A percentile compares a stretch with the other conserved stretches of the same genome.
Evolutionary conservation across 2,329 filamentous ascomycete genomes (phyloP).

Genomic region (Trichoderma citrinoviride): DNA sequence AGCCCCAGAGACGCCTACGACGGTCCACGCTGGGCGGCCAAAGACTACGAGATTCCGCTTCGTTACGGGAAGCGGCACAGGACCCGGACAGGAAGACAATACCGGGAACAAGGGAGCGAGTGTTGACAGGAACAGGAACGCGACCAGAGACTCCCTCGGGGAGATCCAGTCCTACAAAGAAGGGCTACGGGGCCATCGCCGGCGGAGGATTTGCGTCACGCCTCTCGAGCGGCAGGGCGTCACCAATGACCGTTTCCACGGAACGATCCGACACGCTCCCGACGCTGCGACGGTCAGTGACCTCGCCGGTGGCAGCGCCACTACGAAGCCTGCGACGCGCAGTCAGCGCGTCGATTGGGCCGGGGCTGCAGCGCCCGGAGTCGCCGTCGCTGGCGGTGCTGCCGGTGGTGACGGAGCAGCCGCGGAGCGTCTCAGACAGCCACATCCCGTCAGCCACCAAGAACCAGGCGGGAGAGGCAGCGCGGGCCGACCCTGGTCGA

Average conservation of each 20-base stretch:
- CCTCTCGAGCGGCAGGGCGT: conserved; percentile 4
- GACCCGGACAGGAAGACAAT: conserved; percentile 44
- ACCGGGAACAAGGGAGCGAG: conserved; percentile 22
- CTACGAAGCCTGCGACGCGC: conserved; percentile 1
- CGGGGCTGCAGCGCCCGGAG: conserved; percentile 10
- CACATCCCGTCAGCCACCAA: conserved; percentile 15
- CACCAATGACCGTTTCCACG: conserved; percentile 11
- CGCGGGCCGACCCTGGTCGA: conserved; percentile 27
- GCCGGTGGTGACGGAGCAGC: background rate
- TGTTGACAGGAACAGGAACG: conserved; percentile 25
- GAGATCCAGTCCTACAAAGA: conserved; percentile 25
- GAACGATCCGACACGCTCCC: conserved; percentile 19
- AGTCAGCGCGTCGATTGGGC: conserved; percentile 10
- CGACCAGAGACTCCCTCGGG: conserved; percentile 19
- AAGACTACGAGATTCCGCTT: conserved; percentile 39
- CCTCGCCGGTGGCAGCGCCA: conserved; percentile 8
- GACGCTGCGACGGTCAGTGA: conserved; percentile 4
- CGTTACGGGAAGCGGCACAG: conserved; percentile 37
- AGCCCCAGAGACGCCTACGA: conserved; percentile 27
- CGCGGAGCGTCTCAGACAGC: conserved; percentile 41
- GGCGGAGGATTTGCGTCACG: conserved; percentile 3
- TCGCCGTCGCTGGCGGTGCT: background rate
- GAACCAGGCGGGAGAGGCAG: conserved; percentile 17
- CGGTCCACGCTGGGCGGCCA: conserved; percentile 31
- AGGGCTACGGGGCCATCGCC: conserved; percentile 33